Base-by-base conservation (phyloP, 2,329 filamentous ascomycete genomes). In the Xylaria sp. region DNA sequence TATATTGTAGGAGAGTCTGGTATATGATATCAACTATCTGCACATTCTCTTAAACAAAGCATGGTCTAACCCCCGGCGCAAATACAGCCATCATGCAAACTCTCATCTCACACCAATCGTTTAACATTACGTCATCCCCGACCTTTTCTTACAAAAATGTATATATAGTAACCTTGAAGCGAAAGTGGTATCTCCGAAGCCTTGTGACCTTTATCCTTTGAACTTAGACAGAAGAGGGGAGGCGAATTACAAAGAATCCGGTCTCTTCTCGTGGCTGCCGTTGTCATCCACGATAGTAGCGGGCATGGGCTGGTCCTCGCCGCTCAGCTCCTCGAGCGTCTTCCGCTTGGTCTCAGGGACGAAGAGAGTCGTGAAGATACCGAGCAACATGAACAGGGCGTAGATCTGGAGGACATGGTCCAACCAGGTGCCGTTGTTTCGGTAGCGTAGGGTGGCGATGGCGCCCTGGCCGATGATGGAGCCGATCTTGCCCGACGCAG, bases 381-480 rank as follows among this genome's bases (percentile, higher is more conserved):
- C 92, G 66, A 88, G 82, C 39, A 93, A 84, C 92, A 93, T 94
- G 84, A 94, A 93, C 32, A 92, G 83, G 5, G 91, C 90, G 76
- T 85, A 87, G 74, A 93, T 93, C 83, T 93, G 83, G 76, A 94
- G 88, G 48, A 93, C 91, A 78, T 93, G 91, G 81, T 93, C 85
- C 79, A 94, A 85, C 92, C 91, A 94, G 1, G 90, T 91, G 17
- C 72, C 65, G 39, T 81, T 83, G n/a, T 82, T 82, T 14, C 77
- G 77, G 11, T 82, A 84, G 57, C 85, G 81, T 17, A 89, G 83
- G 12, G 83, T 85, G 2, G 85, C 84, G 72, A 89, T 87, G 74
- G 87, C 86, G 48, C 85, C 85, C 80, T 87, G 85, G 61, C 85
- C 85, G 68, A 86, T 86, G 76, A 88, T 86, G 74, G 84, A 85